Percentiles rank a stretch among this genome's conserved stretches.
Conservation (phyloP, 192 early-diverging fungal species). For the Powellomyces hirtus region DNA sequence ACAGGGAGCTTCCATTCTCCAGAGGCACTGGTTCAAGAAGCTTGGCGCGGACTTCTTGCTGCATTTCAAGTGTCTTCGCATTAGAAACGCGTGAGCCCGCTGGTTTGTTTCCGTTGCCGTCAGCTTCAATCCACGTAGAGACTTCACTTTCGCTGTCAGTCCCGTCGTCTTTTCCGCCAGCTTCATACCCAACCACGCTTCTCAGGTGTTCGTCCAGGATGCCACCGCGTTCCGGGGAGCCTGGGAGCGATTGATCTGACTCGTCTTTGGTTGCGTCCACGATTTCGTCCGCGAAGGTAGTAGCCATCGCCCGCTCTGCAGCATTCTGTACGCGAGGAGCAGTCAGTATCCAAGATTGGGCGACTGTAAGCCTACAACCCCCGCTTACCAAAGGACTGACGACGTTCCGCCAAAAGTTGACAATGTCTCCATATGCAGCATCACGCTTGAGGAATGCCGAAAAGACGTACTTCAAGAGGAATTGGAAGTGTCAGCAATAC, state of each 20-base stretch:
- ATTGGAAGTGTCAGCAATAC: background rate
- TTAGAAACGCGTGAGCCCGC: background rate
- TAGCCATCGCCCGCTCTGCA: background rate
- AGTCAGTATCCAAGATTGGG: too few relatives aligned
- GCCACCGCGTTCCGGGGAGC: background rate
- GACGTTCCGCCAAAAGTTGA: conserved; percentile 22
- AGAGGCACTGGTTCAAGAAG: background rate
- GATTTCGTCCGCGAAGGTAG: background rate
- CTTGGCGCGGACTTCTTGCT: background rate
- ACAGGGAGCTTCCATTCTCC: too few relatives aligned
- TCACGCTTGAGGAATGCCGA: conserved; percentile 51
- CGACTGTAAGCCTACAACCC: too few relatives aligned
- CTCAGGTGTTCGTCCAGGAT: too few relatives aligned
- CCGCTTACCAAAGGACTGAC: background rate
- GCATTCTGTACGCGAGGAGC: background rate
- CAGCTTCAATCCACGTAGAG: too few relatives aligned
- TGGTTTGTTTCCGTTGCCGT: background rate
- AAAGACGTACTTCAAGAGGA: conserved; percentile 37
- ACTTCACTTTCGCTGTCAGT: background rate
- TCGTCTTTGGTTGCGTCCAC: background rate
- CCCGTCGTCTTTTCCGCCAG: background rate
- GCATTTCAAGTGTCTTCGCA: background rate
- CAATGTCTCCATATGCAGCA: conserved; percentile 40
- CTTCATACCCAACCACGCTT: too few relatives aligned
- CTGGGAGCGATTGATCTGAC: background rate